A percentile compares a stretch with the other conserved stretches of the same genome.
Conservation (phyloP, 768 basidiomycete species). For the Termitomyces sp. region DNA sequence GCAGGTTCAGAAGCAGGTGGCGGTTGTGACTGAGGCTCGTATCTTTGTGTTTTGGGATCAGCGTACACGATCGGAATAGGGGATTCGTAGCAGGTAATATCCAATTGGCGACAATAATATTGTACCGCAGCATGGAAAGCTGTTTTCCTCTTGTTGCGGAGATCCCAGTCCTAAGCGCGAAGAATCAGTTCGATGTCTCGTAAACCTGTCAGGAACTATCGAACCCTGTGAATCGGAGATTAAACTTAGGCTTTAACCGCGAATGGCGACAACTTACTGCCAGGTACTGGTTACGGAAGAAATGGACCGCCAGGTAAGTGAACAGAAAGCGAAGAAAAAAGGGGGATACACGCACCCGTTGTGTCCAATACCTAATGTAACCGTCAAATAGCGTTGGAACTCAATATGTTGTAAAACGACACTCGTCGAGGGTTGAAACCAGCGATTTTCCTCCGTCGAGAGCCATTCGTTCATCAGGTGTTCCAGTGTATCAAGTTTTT, state of each 20-base stretch:
- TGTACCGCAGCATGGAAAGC: constrained; percentile 79
- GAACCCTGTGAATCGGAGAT: constrained; percentile 3
- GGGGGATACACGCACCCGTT: constrained; percentile 31
- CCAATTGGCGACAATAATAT: constrained; percentile 65
- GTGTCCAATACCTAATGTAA: constrained; percentile 62
- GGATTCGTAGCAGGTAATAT: constrained; percentile 56
- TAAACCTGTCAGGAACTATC: background rate
- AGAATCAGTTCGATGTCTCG: background rate
- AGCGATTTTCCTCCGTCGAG: constrained; percentile 71
- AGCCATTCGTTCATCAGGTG: constrained; percentile 69
- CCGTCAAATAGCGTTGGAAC: constrained; percentile 59
- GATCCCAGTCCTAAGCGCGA: constrained; percentile 46
- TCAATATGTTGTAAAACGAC: constrained; percentile 59
- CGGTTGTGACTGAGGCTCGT: constrained; percentile 8
- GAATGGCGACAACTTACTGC: constrained; percentile 12
- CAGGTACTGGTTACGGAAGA: constrained; percentile 11
- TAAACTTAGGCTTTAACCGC: background rate
- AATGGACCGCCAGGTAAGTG: background rate
- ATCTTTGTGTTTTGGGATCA: constrained; percentile 24
- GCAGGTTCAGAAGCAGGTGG: constrained; percentile 5
- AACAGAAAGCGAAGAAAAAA: background rate
- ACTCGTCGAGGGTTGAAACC: constrained; percentile 67
- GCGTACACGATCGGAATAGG: constrained; percentile 54
- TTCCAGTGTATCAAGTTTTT: constrained; percentile 68
- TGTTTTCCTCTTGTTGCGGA: constrained; percentile 56